Conservation (phyloP, 2,329 filamentous ascomycete species). For the Cercospora canescens region DNA sequence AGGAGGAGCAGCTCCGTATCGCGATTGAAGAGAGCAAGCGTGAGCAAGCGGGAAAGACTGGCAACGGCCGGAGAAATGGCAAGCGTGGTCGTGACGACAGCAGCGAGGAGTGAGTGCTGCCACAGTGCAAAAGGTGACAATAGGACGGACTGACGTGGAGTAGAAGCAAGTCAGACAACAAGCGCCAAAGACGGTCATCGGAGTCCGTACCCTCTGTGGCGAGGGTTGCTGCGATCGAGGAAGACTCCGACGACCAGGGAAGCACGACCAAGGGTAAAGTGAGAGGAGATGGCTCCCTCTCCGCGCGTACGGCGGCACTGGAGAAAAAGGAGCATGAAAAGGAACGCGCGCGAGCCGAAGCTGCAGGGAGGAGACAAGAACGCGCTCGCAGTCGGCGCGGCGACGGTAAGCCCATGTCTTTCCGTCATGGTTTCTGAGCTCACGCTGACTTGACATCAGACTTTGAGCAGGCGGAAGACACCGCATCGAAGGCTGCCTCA, state of each 20-base stretch:
- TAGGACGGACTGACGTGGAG: slow-evolving; percentile 19
- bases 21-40: slow-evolving; percentile 96
- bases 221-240: slow-evolving; percentile 50
- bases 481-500: slow-evolving; percentile 53
- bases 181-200: slow-evolving; percentile 82
- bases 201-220: slow-evolving; percentile 58
- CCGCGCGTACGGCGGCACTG: slow-evolving; percentile 63
- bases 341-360: slow-evolving; percentile 72
- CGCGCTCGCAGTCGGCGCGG: slow-evolving; percentile 76
- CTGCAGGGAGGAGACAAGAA: slow-evolving; percentile 76
- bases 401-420: slow-evolving; percentile 62
- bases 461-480: slow-evolving; percentile 65
- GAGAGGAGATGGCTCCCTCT: slow-evolving; percentile 48
- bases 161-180: slow-evolving; percentile 70
- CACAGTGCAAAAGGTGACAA: neutral
- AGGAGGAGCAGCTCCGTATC: slow-evolving; percentile 83
- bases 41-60: slow-evolving; percentile 61
- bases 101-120: slow-evolving; percentile 79
- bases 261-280: slow-evolving; percentile 25
- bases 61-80: slow-evolving; percentile 60
- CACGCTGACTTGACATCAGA: slow-evolving; percentile 14
- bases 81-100: slow-evolving; percentile 90
- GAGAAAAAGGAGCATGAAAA: slow-evolving; percentile 66
- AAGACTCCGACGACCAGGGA: slow-evolving; percentile 73
- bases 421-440: neutral